A percentile compares a stretch with the other conserved stretches of the same genome.
These are phyloP conservation scores for Diaporthe ampelina DNA, from an alignment of 2,329 filamentous ascomycete genomes.

Conservation along the genomic window DNA sequence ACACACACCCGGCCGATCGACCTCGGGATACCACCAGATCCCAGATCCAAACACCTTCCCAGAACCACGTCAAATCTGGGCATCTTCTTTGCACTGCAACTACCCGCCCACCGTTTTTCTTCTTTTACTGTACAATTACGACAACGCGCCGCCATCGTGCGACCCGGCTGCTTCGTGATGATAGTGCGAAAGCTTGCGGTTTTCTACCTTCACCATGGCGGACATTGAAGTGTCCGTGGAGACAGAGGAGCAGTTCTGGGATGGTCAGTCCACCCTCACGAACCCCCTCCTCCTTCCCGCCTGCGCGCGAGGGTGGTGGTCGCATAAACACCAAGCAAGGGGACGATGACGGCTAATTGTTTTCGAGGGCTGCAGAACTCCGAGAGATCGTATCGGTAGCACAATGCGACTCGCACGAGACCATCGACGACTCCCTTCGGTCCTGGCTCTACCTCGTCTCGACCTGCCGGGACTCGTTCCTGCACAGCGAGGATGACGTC, in stretches of 20 bases:
- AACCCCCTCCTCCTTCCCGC: not conserved
- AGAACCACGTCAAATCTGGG: not conserved
- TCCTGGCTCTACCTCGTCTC: constrained; percentile 86
- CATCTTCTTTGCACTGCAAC: not conserved
- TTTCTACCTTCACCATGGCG: constrained; percentile 58
- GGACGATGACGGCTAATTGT: constrained; percentile 2
- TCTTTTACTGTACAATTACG: not conserved
- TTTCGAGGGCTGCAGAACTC: constrained; percentile 56
- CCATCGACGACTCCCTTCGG: constrained; percentile 87
- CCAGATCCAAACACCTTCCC: not conserved
- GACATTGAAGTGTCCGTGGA: constrained; percentile 80
- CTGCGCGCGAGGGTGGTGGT: not conserved
- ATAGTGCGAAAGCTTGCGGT: constrained; percentile 36
- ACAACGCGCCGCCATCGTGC: not conserved
- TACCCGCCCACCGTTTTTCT: not conserved
- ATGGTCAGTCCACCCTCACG: constrained; percentile 67
- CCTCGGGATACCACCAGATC: constrained; percentile 20
- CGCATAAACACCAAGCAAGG: not conserved
- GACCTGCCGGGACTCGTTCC: constrained; percentile 80
- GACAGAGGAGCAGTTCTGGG: constrained; percentile 90
- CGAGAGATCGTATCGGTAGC: constrained; percentile 58
- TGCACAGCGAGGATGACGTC: constrained; percentile 83
- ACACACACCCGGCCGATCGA: not conserved
- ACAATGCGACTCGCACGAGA: constrained; percentile 66
- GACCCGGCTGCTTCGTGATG: constrained; percentile 38